Evolutionary conservation across 2,329 filamentous ascomycete genomes (phyloP).

Genomic region (Aspergillus ibericus): DNA sequence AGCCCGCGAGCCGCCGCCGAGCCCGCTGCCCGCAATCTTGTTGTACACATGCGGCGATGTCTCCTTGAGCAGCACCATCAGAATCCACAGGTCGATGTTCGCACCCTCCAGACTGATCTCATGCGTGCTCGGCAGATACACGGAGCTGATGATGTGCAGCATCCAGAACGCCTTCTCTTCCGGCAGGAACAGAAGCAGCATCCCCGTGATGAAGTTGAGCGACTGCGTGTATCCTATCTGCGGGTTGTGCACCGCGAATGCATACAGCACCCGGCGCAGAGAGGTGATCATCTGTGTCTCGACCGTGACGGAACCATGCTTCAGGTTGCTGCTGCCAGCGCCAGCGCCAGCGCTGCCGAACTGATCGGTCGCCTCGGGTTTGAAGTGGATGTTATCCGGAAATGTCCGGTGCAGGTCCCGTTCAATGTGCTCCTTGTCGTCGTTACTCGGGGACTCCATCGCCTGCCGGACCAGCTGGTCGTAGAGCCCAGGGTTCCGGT

Average conservation of each 20-base stretch:
- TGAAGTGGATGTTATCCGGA: slow-evolving; percentile 89
- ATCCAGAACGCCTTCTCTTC: slow-evolving; percentile 94
- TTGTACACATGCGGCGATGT: slow-evolving; percentile 80
- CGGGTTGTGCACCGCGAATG: slow-evolving; percentile 88
- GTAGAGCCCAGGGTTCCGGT: slow-evolving; percentile 76
- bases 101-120: slow-evolving; percentile 86
- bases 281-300: slow-evolving; percentile 80
- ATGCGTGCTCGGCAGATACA: slow-evolving; percentile 87
- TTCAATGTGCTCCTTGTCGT: slow-evolving; percentile 88
- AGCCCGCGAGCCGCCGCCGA: slow-evolving; percentile 39
- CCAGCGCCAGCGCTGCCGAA: slow-evolving; percentile 16
- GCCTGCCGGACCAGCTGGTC: slow-evolving; percentile 66
- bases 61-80: slow-evolving; percentile 84
- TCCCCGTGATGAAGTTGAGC: slow-evolving; percentile 88
- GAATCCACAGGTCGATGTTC: slow-evolving; percentile 88
- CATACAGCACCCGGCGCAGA: slow-evolving; percentile 80
- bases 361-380: slow-evolving; percentile 54
- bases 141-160: slow-evolving; percentile 84
- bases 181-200: slow-evolving; percentile 84
- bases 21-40: slow-evolving; percentile 75
- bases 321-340: slow-evolving; percentile 39
- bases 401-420: slow-evolving; percentile 92
- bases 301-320: slow-evolving; percentile 38
- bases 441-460: slow-evolving; percentile 63
- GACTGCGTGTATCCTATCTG: slow-evolving; percentile 94